Evolutionary conservation across 2,329 filamentous ascomycete genomes (phyloP).

Genomic region (Pestalotiopsis fici): DNA sequence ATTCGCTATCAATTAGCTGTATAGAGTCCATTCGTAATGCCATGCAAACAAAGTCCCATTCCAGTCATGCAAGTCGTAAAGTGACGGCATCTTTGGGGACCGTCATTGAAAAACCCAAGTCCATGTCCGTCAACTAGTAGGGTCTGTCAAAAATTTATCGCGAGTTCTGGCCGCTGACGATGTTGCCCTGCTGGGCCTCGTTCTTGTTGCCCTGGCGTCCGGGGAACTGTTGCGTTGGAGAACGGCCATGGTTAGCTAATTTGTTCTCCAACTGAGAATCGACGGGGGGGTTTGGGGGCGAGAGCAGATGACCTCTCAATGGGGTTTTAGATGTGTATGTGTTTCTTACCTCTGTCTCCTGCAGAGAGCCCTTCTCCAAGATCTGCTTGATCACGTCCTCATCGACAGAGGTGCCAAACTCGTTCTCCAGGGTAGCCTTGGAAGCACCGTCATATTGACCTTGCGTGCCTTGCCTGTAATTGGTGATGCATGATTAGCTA

Average conservation of each 20-base stretch:
- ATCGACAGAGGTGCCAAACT: conserved; percentile 81
- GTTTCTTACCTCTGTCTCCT: conserved; percentile 55
- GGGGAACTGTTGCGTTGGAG: conserved; percentile 41
- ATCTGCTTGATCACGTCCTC: conserved; percentile 84
- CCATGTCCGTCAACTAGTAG: background rate
- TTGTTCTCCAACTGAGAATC: conserved; percentile 11
- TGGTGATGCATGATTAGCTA: background rate
- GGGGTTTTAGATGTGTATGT: background rate
- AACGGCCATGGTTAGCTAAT: background rate
- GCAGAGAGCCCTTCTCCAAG: conserved; percentile 71
- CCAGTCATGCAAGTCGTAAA: conserved; percentile 9
- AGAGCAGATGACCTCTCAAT: too few relatives aligned
- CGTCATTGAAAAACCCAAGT: background rate
- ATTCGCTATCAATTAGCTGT: conserved; percentile 2
- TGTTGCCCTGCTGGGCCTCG: conserved; percentile 46
- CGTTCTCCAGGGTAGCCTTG: conserved; percentile 73
- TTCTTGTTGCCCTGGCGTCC: conserved; percentile 55
- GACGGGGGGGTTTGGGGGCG: too few relatives aligned
- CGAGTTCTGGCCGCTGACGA: conserved; percentile 37
- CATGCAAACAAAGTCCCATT: background rate
- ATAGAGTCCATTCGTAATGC: background rate
- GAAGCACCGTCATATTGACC: conserved; percentile 77
- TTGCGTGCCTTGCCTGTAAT: conserved; percentile 76
- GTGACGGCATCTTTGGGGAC: background rate
- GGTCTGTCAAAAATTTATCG: background rate